These are phyloP conservation scores for Umbelopsis sp. DNA, from an alignment of 192 early-diverging fungal genomes.

Conservation along the genomic window DNA sequence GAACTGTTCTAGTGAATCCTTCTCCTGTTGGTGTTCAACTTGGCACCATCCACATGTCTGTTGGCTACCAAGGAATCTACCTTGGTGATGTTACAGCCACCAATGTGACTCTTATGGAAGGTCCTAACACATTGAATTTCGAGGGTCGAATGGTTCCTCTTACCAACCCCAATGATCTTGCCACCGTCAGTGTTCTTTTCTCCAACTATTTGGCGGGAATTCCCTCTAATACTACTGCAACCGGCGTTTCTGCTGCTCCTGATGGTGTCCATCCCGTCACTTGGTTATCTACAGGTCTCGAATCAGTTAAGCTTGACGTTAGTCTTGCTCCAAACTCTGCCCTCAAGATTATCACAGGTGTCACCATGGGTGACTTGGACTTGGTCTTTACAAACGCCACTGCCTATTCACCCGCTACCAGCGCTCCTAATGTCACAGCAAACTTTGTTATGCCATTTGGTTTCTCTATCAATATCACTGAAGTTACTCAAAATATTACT, in stretches of 20 bases:
- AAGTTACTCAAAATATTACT: constrained; percentile 55
- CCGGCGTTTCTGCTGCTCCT: constrained; percentile 52
- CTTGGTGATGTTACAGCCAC: constrained; percentile 51
- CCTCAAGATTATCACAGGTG: constrained; percentile 53
- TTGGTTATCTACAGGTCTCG: constrained; percentile 53
- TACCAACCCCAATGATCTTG: constrained; percentile 44
- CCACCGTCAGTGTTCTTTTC: constrained; percentile 48
- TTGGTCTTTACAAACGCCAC: constrained; percentile 47
- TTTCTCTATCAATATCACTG: constrained; percentile 56
- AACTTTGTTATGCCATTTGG: constrained; percentile 63
- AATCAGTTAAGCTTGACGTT: constrained; percentile 53
- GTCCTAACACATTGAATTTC: constrained; percentile 48
- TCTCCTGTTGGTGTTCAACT: constrained; percentile 57
- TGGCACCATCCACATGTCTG: constrained; percentile 53
- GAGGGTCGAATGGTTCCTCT: constrained; percentile 54
- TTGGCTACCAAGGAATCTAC: constrained; percentile 44
- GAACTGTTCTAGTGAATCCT: constrained; percentile 54
- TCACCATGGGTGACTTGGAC: constrained; percentile 54
- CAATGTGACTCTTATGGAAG: constrained; percentile 40
- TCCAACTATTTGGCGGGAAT: constrained; percentile 54
- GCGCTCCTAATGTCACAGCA: constrained; percentile 49
- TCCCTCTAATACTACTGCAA: constrained; percentile 47
- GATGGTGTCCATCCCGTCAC: constrained; percentile 47
- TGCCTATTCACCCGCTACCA: constrained; percentile 51
- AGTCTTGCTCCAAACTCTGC: constrained; percentile 39